phyloP scores from a whole-genome alignment of 129 eudicot species.

The Saussurea involucrata region DNA sequence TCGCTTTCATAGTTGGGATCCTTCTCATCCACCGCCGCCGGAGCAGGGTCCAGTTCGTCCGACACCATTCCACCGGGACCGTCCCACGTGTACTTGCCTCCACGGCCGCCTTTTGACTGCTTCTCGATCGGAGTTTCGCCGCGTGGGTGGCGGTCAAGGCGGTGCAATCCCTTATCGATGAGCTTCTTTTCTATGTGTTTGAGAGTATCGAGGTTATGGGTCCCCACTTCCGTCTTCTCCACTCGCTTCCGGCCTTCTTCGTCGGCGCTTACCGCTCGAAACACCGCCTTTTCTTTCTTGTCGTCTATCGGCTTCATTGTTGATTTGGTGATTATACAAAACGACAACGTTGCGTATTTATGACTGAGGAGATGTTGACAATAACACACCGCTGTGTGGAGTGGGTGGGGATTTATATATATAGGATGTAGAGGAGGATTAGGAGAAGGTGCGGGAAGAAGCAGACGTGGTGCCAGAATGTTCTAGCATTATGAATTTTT shows the following conservation, averaged over 20 bases:
- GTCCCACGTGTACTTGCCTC: slow-evolving; percentile 93
- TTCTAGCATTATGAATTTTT: not conserved
- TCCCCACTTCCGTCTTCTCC: slow-evolving; percentile 36
- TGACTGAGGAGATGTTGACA: too few species aligned
- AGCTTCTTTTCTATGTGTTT: slow-evolving; percentile 60
- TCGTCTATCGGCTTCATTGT: slow-evolving; percentile 34
- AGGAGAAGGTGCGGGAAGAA: not conserved
- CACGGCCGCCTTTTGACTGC: slow-evolving; percentile 61
- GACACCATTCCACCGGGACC: slow-evolving; percentile 48
- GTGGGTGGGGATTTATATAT: not conserved
- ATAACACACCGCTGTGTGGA: too few species aligned
- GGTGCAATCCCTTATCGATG: slow-evolving; percentile 53
- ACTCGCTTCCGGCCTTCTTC: slow-evolving; percentile 53
- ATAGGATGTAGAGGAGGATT: not conserved
- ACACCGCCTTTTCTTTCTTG: slow-evolving; percentile 39
- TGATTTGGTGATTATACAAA: not conserved
- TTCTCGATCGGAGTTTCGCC: slow-evolving; percentile 45
- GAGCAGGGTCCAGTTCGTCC: slow-evolving; percentile 39
- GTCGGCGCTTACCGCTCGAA: slow-evolving; percentile 47
- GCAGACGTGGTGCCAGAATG: slow-evolving; percentile 7
- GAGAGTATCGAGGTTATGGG: slow-evolving; percentile 45
- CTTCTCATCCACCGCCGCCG: slow-evolving; percentile 56
- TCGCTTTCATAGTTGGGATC: slow-evolving; percentile 73
- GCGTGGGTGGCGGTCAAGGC: slow-evolving; percentile 62
- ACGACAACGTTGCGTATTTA: not conserved